Evolutionary conservation across 176 grass and related monocot genomes (phyloP), one percentile per base, ranked within the genome.

Genomic region (Eremochloa ophiuroides): DNA sequence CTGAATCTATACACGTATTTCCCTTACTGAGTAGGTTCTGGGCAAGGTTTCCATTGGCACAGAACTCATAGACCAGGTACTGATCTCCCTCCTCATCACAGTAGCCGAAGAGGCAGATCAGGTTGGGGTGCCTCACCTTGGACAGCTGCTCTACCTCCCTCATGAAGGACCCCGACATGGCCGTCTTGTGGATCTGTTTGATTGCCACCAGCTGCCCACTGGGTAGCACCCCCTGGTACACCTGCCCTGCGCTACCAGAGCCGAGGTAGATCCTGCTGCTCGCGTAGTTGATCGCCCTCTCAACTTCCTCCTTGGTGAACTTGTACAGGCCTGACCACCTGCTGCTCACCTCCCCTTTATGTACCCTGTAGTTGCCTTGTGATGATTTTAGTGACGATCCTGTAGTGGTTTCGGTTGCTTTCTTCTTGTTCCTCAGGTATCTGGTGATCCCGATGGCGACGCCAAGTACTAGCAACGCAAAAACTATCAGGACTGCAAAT

Each of bases 51-150:
- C 92, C 92, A 64, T 84, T 84, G 5, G 80, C 73, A 65, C 85
- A 88, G 11, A 74, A 91, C 86, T 94, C 92, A 71, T 94, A 94
- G 5, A 91, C 86, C 14, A 94, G 83, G 80, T 77, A 91, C 60
- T 86, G 80, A 13, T 94, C 88, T 37, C 88, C 84, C 6, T 75
- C 60, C 28, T 94, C 86, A 55, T 94, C 88, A 60, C 88, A 94
- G 68, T 88, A 91, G 4, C 92, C 88, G 35, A 94, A 83, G 71
- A 94, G 88, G 80, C 85, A 88, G 13, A 91, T 86, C 20, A 94
- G 66, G 83, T 84, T 91, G 43, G 75, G 71, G 46, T 91, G 92
- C 37, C 92, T 70, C 25, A 94, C 77, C 69, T 78, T 89, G 55
- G 92, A 88, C 40, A 94, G 76, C 44, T 84, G 72, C 64, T 91